phyloP scores from a whole-genome alignment of 164 flowering plant genomes.

The Dillenia suffruticosa region DNA sequence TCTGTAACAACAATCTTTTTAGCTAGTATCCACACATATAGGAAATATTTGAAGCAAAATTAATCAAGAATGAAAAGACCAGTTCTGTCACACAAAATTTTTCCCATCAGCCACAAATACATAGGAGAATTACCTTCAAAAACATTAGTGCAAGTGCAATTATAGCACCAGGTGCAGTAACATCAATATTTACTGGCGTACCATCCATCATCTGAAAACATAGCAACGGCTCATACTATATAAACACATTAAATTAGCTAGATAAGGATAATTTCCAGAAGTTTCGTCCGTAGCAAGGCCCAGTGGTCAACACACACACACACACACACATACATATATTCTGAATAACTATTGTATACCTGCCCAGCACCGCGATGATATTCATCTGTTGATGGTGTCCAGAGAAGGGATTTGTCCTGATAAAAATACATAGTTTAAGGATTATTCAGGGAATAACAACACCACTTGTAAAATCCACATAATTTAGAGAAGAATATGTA shows the following conservation, averaged over 20 bases:
- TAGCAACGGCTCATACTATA: conserved; percentile 4
- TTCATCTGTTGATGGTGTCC: conserved; percentile 37
- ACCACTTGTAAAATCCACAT: background rate
- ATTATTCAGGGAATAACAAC: background rate
- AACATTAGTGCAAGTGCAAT: conserved; percentile 85
- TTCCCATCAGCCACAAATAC: background rate
- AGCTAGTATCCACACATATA: background rate
- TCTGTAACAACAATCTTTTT: conserved; percentile 40
- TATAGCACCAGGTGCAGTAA: conserved; percentile 97
- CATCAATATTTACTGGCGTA: conserved; percentile 73
- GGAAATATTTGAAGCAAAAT: background rate
- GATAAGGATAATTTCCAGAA: too few relatives aligned
- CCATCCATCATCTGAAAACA: conserved; percentile 67
- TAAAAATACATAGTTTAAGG: conserved; percentile 7
- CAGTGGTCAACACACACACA: background rate
- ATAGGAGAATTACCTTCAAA: conserved; percentile 56
- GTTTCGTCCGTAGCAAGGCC: too few relatives aligned
- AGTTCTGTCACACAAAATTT: too few relatives aligned
- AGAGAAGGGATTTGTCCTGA: conserved; percentile 48
- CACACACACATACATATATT: too few relatives aligned
- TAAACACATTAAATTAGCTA: background rate
- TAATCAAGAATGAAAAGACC: too few relatives aligned
- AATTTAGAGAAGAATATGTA: background rate
- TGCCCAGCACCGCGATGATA: conserved; percentile 52
- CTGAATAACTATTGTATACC: conserved; percentile 24